These are phyloP conservation scores for Paulownia fortunei DNA, from an alignment of 257 asterid species.

Conservation along the genomic window DNA sequence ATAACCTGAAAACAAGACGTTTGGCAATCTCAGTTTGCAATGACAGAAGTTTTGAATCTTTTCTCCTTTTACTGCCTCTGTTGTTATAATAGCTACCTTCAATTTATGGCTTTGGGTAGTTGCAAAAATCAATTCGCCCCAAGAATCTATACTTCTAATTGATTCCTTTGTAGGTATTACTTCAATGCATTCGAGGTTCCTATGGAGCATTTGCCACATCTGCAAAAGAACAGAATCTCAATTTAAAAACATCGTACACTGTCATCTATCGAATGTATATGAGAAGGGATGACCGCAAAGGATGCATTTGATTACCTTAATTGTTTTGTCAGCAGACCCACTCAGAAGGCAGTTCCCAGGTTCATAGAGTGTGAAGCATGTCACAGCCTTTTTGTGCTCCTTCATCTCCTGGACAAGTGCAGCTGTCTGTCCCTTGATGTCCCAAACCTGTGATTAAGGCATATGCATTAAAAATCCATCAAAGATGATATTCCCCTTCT, in stretches of 20 bases:
- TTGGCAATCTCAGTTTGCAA: not conserved
- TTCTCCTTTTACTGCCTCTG: not conserved
- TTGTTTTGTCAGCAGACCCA: constrained; percentile 82
- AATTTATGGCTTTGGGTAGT: constrained; percentile 65
- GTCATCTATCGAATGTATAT: not conserved
- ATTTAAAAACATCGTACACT: constrained; percentile 1
- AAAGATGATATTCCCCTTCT: not conserved
- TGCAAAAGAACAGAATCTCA: constrained; percentile 32
- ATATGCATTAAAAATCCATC: not conserved
- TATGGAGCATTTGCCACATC: constrained; percentile 80
- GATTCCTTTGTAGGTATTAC: constrained; percentile 74
- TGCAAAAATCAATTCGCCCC: constrained; percentile 67
- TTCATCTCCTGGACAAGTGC: constrained; percentile 58
- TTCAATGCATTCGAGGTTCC: constrained; percentile 71
- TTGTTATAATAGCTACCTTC: constrained; percentile 54
- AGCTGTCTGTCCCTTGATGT: constrained; percentile 77
- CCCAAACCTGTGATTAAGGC: constrained; percentile 73
- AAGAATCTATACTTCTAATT: constrained; percentile 60
- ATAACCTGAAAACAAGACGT: constrained; percentile 46
- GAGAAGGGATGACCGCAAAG: constrained; percentile 6
- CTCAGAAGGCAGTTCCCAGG: constrained; percentile 79
- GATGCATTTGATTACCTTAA: constrained; percentile 56
- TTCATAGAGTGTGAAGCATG: constrained; percentile 78
- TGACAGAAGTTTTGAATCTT: not conserved
- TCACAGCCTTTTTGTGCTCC: constrained; percentile 77